phyloP scores from a whole-genome alignment of 2,329 filamentous ascomycete genomes.

The Elsinoe ampelina region DNA sequence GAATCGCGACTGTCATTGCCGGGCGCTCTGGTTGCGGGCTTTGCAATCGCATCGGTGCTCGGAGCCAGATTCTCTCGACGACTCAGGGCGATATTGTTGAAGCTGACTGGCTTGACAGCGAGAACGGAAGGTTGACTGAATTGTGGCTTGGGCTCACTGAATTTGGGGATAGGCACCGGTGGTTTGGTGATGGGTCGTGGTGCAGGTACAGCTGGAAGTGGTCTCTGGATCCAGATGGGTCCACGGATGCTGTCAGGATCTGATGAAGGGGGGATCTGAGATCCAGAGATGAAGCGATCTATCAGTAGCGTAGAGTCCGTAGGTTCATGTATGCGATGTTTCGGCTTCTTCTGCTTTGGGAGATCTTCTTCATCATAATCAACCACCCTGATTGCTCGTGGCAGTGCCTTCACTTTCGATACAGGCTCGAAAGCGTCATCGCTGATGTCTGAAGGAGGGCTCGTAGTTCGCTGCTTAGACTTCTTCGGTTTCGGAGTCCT shows the following conservation, averaged over 20 bases:
- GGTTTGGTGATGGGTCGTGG: conserved; percentile 17
- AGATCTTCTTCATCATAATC: conserved; percentile 13
- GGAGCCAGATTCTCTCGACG: background rate
- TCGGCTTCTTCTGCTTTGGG: conserved; percentile 26
- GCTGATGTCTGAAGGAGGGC: conserved; percentile 15
- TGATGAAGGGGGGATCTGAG: conserved; percentile 36
- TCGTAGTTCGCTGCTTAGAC: background rate
- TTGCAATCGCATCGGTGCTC: background rate
- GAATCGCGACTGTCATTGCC: no score
- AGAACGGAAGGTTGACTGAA: background rate
- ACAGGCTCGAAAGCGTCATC: conserved; percentile 20
- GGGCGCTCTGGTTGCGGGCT: no score
- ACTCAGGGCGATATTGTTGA: background rate
- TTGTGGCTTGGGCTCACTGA: background rate
- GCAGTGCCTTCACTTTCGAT: background rate
- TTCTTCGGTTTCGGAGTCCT: conserved; percentile 9
- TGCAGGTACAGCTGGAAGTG: conserved; percentile 15
- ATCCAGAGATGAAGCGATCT: conserved; percentile 34
- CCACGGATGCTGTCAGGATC: conserved; percentile 38
- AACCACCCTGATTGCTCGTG: background rate
- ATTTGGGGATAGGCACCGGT: background rate
- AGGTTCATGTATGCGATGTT: conserved; percentile 37
- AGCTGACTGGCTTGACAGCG: background rate
- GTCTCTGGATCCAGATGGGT: conserved; percentile 39
- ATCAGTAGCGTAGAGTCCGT: conserved; percentile 21